Evolutionary conservation across 1,284 basidiomycete genomes (phyloP).

Genomic region (Schizophyllum amplum): DNA sequence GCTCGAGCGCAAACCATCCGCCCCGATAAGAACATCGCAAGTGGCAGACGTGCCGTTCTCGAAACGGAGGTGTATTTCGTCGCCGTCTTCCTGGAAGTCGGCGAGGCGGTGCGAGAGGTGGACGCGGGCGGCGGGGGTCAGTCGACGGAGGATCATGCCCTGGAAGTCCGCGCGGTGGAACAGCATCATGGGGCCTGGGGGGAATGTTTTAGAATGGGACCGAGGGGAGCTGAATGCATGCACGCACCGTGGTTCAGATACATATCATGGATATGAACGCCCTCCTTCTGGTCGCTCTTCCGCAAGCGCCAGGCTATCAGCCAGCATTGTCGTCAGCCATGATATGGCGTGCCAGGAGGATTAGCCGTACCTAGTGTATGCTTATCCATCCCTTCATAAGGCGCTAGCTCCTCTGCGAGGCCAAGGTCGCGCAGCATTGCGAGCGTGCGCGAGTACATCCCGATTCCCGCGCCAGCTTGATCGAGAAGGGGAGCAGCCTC

Average conservation of each 20-base stretch:
- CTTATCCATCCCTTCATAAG: not conserved
- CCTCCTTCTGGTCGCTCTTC: not conserved
- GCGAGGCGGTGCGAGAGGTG: not conserved
- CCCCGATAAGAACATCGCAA: constrained; percentile 28
- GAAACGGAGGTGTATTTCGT: constrained; percentile 18
- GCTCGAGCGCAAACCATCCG: constrained; percentile 22
- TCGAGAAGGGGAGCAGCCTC: constrained; percentile 26
- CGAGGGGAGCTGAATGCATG: not conserved
- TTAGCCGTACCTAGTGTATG: not conserved
- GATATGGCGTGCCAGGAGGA: too few species aligned
- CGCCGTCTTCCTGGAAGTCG: not conserved
- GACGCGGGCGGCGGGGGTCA: not conserved
- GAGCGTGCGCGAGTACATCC: constrained; percentile 26
- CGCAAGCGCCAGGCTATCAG: not conserved
- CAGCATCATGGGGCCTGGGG: not conserved
- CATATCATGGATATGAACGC: not conserved
- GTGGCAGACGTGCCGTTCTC: constrained; percentile 21
- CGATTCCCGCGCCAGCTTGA: constrained; percentile 29
- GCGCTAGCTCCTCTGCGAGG: constrained; percentile 11
- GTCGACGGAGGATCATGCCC: not conserved
- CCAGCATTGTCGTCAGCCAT: not conserved
- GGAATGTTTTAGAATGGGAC: not conserved
- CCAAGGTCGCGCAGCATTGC: constrained; percentile 26
- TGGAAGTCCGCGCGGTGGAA: not conserved
- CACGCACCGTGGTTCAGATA: not conserved